phyloP scores from a whole-genome alignment of 75 land plant genomes.

The Pseudotsuga menziesii region DNA sequence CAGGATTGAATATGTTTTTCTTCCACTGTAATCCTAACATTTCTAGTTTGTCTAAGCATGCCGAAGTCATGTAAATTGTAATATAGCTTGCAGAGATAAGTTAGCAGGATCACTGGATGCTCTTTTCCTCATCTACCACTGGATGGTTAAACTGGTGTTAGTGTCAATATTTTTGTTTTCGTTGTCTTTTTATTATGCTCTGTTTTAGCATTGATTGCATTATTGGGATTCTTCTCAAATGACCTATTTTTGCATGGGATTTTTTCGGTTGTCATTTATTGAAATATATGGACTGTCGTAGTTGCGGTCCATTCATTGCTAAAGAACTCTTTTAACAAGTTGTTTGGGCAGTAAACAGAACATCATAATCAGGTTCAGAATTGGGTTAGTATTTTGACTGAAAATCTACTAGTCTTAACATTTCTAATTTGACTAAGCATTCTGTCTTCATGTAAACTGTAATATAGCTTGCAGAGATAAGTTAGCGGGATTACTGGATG shows the following conservation, averaged over 20 bases:
- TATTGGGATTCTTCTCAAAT: no score
- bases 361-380: not conserved
- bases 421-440: not conserved
- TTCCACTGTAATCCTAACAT: not conserved
- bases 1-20: not conserved
- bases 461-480: constrained; percentile 69
- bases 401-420: not conserved
- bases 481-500: constrained; percentile 69
- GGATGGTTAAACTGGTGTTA: constrained; percentile 29
- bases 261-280: not conserved
- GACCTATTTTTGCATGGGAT: not conserved
- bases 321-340: no score
- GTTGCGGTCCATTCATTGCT: no score
- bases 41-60: not conserved
- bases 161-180: not conserved
- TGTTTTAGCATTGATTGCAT: no score
- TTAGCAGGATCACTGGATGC: constrained; percentile 72
- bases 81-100: constrained; percentile 69
- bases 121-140: constrained; percentile 67
- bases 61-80: not conserved
- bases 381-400: not conserved
- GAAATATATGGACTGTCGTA: not conserved
- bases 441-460: not conserved
- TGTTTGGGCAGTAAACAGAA: not conserved
- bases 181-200: no score